Percentiles rank a stretch among this genome's conserved stretches.
phyloP scores from a whole-genome alignment of 2,329 filamentous ascomycete genomes.

The Hypoxylon sp. region DNA sequence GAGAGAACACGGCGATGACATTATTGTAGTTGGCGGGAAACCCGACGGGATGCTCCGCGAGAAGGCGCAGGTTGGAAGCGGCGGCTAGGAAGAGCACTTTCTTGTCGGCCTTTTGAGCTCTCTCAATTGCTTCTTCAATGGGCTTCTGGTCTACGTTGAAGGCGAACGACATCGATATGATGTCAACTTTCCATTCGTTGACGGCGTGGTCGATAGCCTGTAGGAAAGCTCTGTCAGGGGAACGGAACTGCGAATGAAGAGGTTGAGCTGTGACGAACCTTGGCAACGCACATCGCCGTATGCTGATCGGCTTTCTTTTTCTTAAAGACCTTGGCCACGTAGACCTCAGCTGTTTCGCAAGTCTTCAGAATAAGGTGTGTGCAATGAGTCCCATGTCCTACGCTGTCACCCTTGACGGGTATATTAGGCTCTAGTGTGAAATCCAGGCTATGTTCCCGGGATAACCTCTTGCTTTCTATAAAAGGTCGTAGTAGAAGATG shows the following conservation, averaged over 20 bases:
- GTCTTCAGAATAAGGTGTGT: not conserved
- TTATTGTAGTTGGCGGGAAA: not conserved
- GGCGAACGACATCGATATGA: not conserved
- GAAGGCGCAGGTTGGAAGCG: not conserved
- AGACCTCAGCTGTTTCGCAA: not conserved
- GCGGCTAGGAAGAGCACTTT: not conserved
- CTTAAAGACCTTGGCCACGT: not conserved
- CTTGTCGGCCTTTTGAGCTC: not conserved
- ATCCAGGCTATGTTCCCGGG: not conserved
- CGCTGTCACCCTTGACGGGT: not conserved
- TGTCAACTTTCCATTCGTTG: not conserved
- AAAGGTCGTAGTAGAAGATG: not conserved
- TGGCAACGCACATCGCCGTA: not conserved
- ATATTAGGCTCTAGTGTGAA: not conserved
- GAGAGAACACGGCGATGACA: not conserved
- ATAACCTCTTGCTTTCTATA: not conserved
- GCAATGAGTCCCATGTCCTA: not conserved
- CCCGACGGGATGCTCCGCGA: not conserved
- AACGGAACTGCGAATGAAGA: not conserved
- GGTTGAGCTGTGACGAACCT: not conserved
- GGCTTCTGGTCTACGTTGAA: not conserved
- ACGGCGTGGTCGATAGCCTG: not conserved
- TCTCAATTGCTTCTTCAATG: not conserved
- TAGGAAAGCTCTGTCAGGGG: not conserved
- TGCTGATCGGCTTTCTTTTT: not conserved